Conservation (phyloP, 257 asterid genomes). For the Gentiana straminea region DNA sequence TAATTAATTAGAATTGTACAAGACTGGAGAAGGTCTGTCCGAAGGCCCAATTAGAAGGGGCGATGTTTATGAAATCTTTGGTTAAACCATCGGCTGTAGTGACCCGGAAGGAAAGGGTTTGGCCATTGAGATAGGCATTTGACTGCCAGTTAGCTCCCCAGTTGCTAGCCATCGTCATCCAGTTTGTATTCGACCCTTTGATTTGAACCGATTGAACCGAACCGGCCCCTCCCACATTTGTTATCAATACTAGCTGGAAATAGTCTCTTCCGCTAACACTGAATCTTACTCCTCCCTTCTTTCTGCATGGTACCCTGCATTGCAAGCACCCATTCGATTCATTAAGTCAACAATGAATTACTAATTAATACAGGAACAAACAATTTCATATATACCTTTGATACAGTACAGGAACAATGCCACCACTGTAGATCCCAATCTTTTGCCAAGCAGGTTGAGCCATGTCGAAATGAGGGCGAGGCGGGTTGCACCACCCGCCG, state of each 20-base stretch:
- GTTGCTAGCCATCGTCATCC: slow-evolving; percentile 69
- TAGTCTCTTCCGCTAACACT: slow-evolving; percentile 55
- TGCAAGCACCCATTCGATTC: too few species aligned
- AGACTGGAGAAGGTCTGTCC: too few species aligned
- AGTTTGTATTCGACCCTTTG: slow-evolving; percentile 56
- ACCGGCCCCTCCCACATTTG: slow-evolving; percentile 71
- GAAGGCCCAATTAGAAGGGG: too few species aligned
- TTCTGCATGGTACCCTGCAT: slow-evolving; percentile 68
- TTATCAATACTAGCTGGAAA: slow-evolving; percentile 59
- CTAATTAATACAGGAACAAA: too few species aligned
- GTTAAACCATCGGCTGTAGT: too few species aligned
- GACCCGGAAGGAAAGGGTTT: slow-evolving; percentile 48
- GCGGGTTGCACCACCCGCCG: slow-evolving; percentile 16
- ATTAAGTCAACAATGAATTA: too few species aligned
- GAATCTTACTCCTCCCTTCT: slow-evolving; percentile 71
- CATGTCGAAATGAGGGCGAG: slow-evolving; percentile 14
- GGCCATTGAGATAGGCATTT: slow-evolving; percentile 53
- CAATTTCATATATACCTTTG: slow-evolving; percentile 5
- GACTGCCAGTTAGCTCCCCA: slow-evolving; percentile 95
- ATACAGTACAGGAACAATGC: slow-evolving; percentile 10
- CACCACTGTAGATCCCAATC: slow-evolving; percentile 10
- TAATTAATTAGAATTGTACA: too few species aligned
- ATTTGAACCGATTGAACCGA: slow-evolving; percentile 43
- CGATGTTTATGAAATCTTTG: too few species aligned
- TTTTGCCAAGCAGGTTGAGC: slow-evolving; percentile 16